Conservation (phyloP, 2,329 filamentous ascomycete genomes). For the Colletotrichum endophyticum region DNA sequence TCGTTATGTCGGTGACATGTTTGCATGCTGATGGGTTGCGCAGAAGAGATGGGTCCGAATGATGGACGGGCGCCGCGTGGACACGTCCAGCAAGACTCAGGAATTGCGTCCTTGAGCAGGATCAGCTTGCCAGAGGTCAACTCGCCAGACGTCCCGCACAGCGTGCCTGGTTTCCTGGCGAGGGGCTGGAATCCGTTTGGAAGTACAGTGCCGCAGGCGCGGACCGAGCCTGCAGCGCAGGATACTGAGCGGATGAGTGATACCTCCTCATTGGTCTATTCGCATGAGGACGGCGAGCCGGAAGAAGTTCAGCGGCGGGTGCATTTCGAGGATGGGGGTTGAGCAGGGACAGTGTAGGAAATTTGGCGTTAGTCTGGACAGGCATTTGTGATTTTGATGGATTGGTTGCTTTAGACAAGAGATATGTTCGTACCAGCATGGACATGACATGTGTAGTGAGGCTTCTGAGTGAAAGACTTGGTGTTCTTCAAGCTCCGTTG, state of each 20-base stretch:
- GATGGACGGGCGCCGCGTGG: background rate
- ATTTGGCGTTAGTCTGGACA: background rate
- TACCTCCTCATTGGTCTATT: background rate
- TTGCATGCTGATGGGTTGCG: background rate
- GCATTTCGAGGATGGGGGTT: background rate
- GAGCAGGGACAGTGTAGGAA: background rate
- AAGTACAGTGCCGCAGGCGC: background rate
- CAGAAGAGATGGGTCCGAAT: background rate
- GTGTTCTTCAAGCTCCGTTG: accelerated
- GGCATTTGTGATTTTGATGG: accelerated
- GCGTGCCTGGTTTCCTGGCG: background rate
- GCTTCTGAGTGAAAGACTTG: accelerated
- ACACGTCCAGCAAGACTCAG: background rate
- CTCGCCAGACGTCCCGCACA: background rate
- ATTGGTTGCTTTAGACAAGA: background rate
- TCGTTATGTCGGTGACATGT: background rate
- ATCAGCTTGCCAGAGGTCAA: background rate
- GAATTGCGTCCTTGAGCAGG: background rate
- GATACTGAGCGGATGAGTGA: background rate
- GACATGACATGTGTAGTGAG: background rate
- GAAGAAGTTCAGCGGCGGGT: background rate
- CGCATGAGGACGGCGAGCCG: background rate
- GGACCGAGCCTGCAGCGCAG: background rate
- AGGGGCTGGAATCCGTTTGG: background rate
- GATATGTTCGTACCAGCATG: background rate